Percentiles rank a stretch among this genome's conserved stretches.
These are phyloP conservation scores for Phanerochaete carnosa DNA, from an alignment of 768 basidiomycete species.

Conservation along the genomic window DNA sequence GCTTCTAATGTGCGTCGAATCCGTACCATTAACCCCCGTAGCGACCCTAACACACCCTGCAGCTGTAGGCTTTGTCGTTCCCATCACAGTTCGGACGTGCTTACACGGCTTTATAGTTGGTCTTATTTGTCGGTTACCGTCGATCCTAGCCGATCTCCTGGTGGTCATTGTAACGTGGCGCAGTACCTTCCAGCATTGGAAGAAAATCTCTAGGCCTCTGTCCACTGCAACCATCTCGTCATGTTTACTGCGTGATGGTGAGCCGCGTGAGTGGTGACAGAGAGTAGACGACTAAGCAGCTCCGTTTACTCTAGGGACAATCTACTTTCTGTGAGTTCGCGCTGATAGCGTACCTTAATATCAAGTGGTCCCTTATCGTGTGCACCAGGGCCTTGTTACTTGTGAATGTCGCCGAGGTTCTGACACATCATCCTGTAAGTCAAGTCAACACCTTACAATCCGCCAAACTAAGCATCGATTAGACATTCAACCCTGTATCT, in stretches of 20 bases:
- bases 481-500: too few relatives aligned
- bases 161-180: neutral
- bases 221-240: neutral
- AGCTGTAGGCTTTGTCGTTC: neutral
- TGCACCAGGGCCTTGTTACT: neutral
- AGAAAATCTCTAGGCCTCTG: neutral
- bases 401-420: neutral
- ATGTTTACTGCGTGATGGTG: neutral
- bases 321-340: neutral
- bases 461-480: too few relatives aligned
- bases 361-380: too few relatives aligned
- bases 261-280: neutral
- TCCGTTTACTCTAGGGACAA: neutral
- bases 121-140: neutral
- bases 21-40: neutral
- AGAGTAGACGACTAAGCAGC: neutral
- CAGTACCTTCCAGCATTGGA: neutral
- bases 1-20: neutral
- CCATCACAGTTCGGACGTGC: neutral
- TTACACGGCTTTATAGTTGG: neutral
- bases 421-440: neutral
- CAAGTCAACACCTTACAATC: too few relatives aligned
- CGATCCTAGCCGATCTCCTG: neutral
- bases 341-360: neutral
- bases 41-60: neutral